phyloP scores from a whole-genome alignment of 2,329 filamentous ascomycete species.

The Parafenestella ontariensis region DNA sequence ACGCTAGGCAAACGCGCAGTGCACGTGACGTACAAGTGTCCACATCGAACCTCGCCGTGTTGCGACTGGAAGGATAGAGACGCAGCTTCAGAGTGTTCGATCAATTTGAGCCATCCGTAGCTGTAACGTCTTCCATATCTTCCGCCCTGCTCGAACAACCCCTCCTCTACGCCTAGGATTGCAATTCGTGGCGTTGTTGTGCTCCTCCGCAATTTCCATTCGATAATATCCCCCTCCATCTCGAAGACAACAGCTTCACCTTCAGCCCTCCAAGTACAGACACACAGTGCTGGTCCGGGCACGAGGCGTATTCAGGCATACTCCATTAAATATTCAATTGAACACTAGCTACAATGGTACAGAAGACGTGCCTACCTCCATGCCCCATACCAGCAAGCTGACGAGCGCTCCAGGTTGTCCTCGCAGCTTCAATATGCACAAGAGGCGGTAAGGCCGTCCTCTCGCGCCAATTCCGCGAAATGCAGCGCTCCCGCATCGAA shows the following conservation, averaged over 20 bases:
- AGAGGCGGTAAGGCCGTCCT: slow-evolving; percentile 97
- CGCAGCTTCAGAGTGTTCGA: slow-evolving; percentile 6
- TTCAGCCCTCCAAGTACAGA: slow-evolving; percentile 3
- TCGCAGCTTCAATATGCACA: slow-evolving; percentile 98
- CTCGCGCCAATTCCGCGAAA: slow-evolving; percentile 96
- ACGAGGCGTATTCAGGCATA: background rate
- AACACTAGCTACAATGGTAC: slow-evolving; percentile 38
- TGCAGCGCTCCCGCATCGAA: slow-evolving; percentile 95
- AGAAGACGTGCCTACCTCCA: background rate
- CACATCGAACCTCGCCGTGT: slow-evolving; percentile 33
- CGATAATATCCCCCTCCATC: slow-evolving; percentile 26
- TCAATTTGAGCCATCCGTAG: background rate
- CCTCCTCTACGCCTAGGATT: background rate
- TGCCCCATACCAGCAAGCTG: slow-evolving; percentile 19
- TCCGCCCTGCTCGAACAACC: background rate
- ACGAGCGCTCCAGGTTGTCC: slow-evolving; percentile 75
- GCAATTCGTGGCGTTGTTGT: slow-evolving; percentile 4
- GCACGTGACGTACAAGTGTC: slow-evolving; percentile 32
- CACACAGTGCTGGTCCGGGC: background rate
- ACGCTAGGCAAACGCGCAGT: slow-evolving; percentile 19
- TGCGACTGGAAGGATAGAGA: slow-evolving; percentile 22
- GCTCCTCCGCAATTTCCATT: slow-evolving; percentile 17
- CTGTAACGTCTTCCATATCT: background rate
- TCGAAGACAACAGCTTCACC: slow-evolving; percentile 12
- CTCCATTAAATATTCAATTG: slow-evolving; percentile 22